Evolutionary conservation across 352 stramenopile genomes (phyloP), one percentile per base, ranked within the genome.

Genomic region (Globisporangium rhizosaccharum): DNA sequence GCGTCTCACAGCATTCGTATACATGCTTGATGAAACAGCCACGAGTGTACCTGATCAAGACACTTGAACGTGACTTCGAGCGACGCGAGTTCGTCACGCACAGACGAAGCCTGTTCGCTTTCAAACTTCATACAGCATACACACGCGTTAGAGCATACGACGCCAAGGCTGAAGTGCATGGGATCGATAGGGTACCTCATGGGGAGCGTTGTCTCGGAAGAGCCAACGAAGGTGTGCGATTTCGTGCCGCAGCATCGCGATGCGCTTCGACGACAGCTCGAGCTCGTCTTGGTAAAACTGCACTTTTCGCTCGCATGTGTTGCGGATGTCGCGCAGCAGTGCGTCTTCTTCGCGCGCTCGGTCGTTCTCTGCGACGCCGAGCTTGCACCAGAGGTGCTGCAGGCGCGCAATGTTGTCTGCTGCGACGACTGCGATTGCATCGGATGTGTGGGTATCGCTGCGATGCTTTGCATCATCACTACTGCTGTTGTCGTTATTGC

Each of bases 51-150:
- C 57, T 68, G 71, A 20, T 79, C 61, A 4, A 83, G 47, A 37
- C 72, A 73, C 18, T 75, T 67, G 37, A 68, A 70, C 41, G 79
- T 73, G 45, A 75, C 64, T 52, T 78, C 67, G 33, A 83, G 50
- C 15, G 67, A 58, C 14, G 63, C 62, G 18, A 80, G 61, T 51
- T 56, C 49, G 33, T 83, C 69, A 1, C 71, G 67, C 11, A 79
- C 60, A n/a, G 64, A 44, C 14, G 56, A 54, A 10, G 49, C 28
- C 3, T 48, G 41, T 42, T 60, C 4, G 11, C 23, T 41, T 23
- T 55, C 56, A 41, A 67, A 54, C 44, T 72, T 42, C 2, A 61
- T 1, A 1, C 18, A 66, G 11, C 18, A 1, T 12, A 28, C 20
- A 12, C 33, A 39, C 8, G 33, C 9, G 33, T 39, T 39, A 39